phyloP scores from a whole-genome alignment of 192 early-diverging fungal genomes.

The Entomortierella chlamydospora region DNA sequence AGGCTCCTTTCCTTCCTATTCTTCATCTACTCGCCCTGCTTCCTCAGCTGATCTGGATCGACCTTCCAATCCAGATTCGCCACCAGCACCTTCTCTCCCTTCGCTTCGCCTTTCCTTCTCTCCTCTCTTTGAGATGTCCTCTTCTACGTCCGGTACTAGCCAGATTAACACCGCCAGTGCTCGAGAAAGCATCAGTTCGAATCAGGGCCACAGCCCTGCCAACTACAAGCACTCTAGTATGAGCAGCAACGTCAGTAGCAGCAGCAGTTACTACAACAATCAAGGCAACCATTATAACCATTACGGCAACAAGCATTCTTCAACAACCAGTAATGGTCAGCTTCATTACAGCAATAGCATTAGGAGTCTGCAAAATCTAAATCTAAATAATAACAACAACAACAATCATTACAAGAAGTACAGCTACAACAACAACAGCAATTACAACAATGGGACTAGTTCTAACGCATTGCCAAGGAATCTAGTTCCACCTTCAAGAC shows the following conservation, averaged over 20 bases:
- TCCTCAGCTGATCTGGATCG: conserved; percentile 15
- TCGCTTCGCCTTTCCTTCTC: conserved; percentile 44
- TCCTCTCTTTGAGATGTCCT: conserved; percentile 45
- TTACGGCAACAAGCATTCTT: conserved; percentile 22
- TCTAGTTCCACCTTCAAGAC: conserved; percentile 13
- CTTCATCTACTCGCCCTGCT: not conserved
- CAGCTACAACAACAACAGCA: conserved; percentile 9
- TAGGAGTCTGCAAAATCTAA: conserved; percentile 12
- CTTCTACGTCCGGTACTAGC: conserved; percentile 19
- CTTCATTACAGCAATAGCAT: conserved; percentile 47
- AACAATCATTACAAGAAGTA: not conserved
- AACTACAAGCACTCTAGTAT: conserved; percentile 33
- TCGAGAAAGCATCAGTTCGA: conserved; percentile 15
- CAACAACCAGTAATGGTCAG: conserved; percentile 12
- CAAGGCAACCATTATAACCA: too few species aligned
- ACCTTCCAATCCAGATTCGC: conserved; percentile 8
- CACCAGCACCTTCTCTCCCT: conserved; percentile 30
- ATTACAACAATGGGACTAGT: conserved; percentile 3
- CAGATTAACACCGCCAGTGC: conserved; percentile 40
- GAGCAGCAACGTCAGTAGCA: not conserved
- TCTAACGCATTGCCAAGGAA: conserved; percentile 19
- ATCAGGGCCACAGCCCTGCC: not conserved
- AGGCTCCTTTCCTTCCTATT: conserved; percentile 10
- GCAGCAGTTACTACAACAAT: too few species aligned
- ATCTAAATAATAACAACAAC: conserved; percentile 3